Evolutionary conservation across 2,329 filamentous ascomycete genomes (phyloP), one percentile per base, ranked within the genome.

Genomic region (Penicillium sp.): DNA sequence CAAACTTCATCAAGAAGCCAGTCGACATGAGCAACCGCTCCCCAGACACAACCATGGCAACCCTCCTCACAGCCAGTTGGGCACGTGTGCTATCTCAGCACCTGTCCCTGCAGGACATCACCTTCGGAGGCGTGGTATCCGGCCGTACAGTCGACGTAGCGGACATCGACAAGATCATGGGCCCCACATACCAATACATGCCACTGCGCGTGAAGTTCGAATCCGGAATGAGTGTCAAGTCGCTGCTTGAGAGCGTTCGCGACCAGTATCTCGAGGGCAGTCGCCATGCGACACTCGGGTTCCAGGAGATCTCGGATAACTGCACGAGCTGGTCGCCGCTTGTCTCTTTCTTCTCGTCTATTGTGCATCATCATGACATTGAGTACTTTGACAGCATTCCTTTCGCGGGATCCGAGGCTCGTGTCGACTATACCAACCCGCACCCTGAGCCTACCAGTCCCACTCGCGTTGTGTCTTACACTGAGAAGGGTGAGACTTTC

Each of bases 111-210:
- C 71, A 71, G 3, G 83, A 86, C 61, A 80, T 87, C 42, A 77
- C 81, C 4, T 86, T 87, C 58, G 84, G 84, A 49, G 82, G 84
- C 63, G 83, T 87, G 1, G 82, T 84, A 14, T 83, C 79, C 43
- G 85, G 85, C 0, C 81, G 85, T 46, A 83, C 82, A 65, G 78
- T 82, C 32, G 81, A 80, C 58, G 72, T 84, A 1, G 69, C 77
- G 14, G 73, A 74, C 56, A 77, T 78, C 9, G 80, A 84, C 55
- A 68, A 73, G 39, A 80, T 86, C 52, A 77, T 81, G 44, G 85
- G 85, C 0, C 85, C 85, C 1, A 84, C 82, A 51, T 86, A 83
- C 80, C 83, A 87, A 63, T 85, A 86, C 67, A 77, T 84, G 1
- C 85, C 85, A 1, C 76, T 86, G 34, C 79, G 85, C 11, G 77